Evolutionary conservation across 352 stramenopile genomes (phyloP).

Genomic region (Globisporangium acanthophoron): DNA sequence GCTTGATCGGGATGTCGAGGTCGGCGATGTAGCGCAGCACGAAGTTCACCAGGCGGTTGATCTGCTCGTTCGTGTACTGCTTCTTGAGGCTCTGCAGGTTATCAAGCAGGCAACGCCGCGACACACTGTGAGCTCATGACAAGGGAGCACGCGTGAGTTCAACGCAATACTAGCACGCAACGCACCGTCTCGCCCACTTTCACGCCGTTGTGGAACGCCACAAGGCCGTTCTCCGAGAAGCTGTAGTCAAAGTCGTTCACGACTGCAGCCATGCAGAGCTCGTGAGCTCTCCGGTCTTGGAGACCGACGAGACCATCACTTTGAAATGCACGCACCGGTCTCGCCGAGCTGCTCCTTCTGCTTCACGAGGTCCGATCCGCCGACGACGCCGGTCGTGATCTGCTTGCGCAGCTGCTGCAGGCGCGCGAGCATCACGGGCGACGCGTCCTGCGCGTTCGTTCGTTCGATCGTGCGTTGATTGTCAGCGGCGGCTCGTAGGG

Average conservation of each 20-base stretch:
- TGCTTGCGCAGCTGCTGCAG: constrained; percentile 90
- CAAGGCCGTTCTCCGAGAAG: constrained; percentile 98
- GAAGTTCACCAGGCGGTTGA: constrained; percentile 98
- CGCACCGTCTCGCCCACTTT: constrained; percentile 86
- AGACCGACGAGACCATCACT: background rate
- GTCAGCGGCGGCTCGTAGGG: background rate
- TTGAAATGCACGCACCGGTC: constrained; percentile 43
- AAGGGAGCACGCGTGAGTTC: background rate
- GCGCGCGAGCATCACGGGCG: constrained; percentile 91
- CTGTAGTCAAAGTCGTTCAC: constrained; percentile 97
- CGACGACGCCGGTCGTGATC: constrained; percentile 98
- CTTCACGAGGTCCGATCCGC: constrained; percentile 97
- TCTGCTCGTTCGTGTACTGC: constrained; percentile 95
- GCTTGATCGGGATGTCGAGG: constrained; percentile 97
- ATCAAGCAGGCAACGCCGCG: background rate
- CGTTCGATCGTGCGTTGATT: background rate
- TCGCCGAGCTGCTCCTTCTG: constrained; percentile 98
- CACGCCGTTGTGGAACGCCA: constrained; percentile 95
- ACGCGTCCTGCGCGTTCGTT: constrained; percentile 51
- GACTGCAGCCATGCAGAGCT: constrained; percentile 40
- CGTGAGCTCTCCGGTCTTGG: background rate
- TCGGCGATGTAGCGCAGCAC: constrained; percentile 92
- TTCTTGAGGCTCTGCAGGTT: constrained; percentile 84
- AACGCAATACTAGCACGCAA: background rate
- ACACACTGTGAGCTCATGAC: background rate